Evolutionary conservation across 306 rosid species (phyloP).

Genomic region (Rubus parviflorus): DNA sequence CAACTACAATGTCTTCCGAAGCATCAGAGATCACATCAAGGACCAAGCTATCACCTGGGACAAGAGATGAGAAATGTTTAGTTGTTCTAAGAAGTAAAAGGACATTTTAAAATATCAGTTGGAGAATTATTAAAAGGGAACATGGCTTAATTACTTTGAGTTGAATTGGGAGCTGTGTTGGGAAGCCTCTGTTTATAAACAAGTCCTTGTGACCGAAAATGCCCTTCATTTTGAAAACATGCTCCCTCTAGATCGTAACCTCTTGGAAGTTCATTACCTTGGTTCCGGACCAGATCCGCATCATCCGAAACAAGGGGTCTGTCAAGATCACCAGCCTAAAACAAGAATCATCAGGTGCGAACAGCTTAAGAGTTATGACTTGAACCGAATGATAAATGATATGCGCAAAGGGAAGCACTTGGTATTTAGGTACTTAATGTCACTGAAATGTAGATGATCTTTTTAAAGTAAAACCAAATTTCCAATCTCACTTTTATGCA

Average conservation of each 20-base stretch:
- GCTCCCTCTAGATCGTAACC: slow-evolving; percentile 93
- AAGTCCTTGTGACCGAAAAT: slow-evolving; percentile 65
- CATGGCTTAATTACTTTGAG: slow-evolving; percentile 38
- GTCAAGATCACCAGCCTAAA: slow-evolving; percentile 62
- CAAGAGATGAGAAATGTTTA: slow-evolving; percentile 7
- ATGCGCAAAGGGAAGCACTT: not conserved
- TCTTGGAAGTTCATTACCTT: slow-evolving; percentile 49
- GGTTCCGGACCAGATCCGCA: slow-evolving; percentile 32
- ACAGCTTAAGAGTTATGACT: not conserved
- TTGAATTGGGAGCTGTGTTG: slow-evolving; percentile 35
- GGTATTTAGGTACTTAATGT: not conserved
- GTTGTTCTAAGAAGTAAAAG: not conserved
- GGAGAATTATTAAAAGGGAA: not conserved
- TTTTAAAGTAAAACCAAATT: slow-evolving; percentile 5
- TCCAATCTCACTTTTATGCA: not conserved
- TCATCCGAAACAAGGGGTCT: slow-evolving; percentile 72
- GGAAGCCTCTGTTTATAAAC: slow-evolving; percentile 70
- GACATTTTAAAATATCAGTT: not conserved
- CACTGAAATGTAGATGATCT: slow-evolving; percentile 8
- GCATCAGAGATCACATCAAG: slow-evolving; percentile 53
- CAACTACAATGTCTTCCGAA: slow-evolving; percentile 51
- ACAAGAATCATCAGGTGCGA: slow-evolving; percentile 18
- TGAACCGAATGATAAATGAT: slow-evolving; percentile 19
- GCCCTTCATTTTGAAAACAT: slow-evolving; percentile 52
- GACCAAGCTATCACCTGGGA: slow-evolving; percentile 52